Conservation (phyloP, 1,284 basidiomycete genomes). For the Stygiomarasmius scandens region DNA sequence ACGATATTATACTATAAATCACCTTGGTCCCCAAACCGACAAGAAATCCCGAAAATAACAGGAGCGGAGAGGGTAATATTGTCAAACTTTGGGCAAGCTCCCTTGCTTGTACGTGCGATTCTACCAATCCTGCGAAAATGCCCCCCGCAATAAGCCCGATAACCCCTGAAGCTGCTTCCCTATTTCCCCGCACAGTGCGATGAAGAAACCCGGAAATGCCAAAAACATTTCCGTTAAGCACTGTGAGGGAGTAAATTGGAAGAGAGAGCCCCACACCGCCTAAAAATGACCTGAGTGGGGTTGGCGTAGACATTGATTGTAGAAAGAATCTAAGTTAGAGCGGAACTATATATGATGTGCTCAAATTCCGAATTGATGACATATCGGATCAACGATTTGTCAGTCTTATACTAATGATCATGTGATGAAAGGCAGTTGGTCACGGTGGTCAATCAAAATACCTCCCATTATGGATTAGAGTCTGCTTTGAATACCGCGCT, state of each 20-base stretch:
- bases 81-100: constrained; percentile 22
- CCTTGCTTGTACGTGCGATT: constrained; percentile 28
- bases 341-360: too few relatives aligned
- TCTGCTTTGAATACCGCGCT: too few relatives aligned
- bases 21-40: constrained; percentile 70
- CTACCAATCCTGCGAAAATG: constrained; percentile 37
- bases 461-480: too few relatives aligned
- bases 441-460: too few relatives aligned
- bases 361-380: too few relatives aligned
- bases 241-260: constrained; percentile 55
- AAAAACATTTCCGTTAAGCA: constrained; percentile 61
- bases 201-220: constrained; percentile 70
- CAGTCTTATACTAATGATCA: too few relatives aligned
- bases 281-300: constrained; percentile 61
- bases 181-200: constrained; percentile 49
- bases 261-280: constrained; percentile 62
- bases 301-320: constrained; percentile 35
- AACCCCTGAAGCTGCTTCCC: constrained; percentile 42
- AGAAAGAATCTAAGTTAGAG: constrained; percentile 16
- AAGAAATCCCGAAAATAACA: constrained; percentile 56
- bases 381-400: too few relatives aligned
- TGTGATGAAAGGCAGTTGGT: too few relatives aligned
- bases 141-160: constrained; percentile 50
- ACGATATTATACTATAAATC: constrained; percentile 17
- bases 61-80: constrained; percentile 28